These are phyloP conservation scores for Silene uniflora DNA, from an alignment of 148 eudicot genomes.

Conservation along the genomic window DNA sequence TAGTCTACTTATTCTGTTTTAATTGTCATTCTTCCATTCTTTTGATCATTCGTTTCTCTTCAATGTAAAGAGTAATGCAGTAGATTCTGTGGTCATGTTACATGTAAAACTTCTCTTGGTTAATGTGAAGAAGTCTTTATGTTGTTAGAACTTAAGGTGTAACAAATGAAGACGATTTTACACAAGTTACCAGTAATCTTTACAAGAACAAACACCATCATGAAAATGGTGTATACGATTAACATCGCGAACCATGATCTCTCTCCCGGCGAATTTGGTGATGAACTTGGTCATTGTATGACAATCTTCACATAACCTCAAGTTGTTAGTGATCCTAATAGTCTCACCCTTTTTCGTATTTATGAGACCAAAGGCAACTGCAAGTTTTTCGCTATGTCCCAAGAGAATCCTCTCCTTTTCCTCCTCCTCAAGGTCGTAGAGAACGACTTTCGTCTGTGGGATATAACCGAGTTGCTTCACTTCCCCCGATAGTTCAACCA, in stretches of 20 bases:
- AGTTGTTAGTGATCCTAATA: slow-evolving; percentile 81
- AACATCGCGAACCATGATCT: slow-evolving; percentile 83
- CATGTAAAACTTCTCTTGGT: slow-evolving; percentile 18
- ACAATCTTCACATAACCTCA: slow-evolving; percentile 93
- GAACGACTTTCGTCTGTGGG: slow-evolving; percentile 64
- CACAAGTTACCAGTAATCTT: slow-evolving; percentile 74
- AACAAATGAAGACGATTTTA: slow-evolving; percentile 5
- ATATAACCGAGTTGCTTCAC: slow-evolving; percentile 78
- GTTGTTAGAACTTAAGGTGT: slow-evolving; percentile 11
- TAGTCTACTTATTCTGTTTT: too few relatives aligned
- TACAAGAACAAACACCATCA: slow-evolving; percentile 86
- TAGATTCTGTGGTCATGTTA: neutral
- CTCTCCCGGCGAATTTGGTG: slow-evolving; percentile 61
- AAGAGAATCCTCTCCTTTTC: slow-evolving; percentile 73
- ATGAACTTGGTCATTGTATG: slow-evolving; percentile 81
- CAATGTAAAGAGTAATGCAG: neutral
- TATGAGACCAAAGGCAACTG: slow-evolving; percentile 84
- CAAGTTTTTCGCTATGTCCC: slow-evolving; percentile 93
- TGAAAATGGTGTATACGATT: slow-evolving; percentile 83
- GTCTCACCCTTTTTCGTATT: slow-evolving; percentile 60
- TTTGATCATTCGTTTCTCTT: neutral
- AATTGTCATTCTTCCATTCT: neutral
- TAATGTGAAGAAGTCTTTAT: slow-evolving; percentile 18
- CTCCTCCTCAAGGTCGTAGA: slow-evolving; percentile 63
- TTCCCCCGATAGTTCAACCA: slow-evolving; percentile 59